Evolutionary conservation across 495 filamentous ascomycete genomes (phyloP).

Genomic region (Oidiodendron maius): DNA sequence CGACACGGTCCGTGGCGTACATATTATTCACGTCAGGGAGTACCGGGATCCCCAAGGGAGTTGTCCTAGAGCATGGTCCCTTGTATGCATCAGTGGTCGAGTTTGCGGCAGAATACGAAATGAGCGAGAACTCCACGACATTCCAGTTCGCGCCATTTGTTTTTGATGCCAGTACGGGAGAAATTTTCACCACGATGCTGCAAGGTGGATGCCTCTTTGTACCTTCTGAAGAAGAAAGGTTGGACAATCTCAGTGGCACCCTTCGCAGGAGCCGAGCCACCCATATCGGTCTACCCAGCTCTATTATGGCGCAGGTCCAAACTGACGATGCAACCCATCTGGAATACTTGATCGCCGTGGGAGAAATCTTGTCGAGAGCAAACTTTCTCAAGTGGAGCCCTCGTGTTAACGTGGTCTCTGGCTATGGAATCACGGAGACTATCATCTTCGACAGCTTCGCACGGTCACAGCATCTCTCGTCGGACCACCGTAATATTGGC

Average conservation of each 20-base stretch:
- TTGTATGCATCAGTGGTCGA: not conserved
- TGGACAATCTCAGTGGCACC: conserved; percentile 33
- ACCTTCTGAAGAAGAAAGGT: conserved; percentile 34
- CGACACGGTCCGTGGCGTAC: conserved; percentile 24
- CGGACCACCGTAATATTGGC: conserved; percentile 22
- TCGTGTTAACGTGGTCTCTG: too few relatives aligned
- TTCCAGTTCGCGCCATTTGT: conserved; percentile 19
- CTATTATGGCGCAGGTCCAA: conserved; percentile 21
- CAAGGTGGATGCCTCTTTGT: conserved; percentile 51
- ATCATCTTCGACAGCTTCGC: too few relatives aligned
- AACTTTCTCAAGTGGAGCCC: too few relatives aligned
- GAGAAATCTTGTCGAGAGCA: too few relatives aligned
- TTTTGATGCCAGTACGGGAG: conserved; percentile 79
- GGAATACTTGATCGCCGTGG: too few relatives aligned
- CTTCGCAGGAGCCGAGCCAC: conserved; percentile 2
- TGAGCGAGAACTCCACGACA: too few relatives aligned
- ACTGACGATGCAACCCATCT: too few relatives aligned
- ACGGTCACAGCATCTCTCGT: too few relatives aligned
- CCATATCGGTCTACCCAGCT: not conserved
- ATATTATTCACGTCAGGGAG: conserved; percentile 45
- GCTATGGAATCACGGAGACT: too few relatives aligned
- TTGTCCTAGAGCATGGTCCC: conserved; percentile 8
- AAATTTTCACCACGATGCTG: conserved; percentile 72
- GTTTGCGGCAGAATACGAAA: not conserved
- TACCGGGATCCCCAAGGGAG: conserved; percentile 42